Percentiles rank a stretch among this genome's conserved stretches.
These are phyloP conservation scores for Herpetomonas tarakana DNA, from an alignment of 208 protist species.

Conservation along the genomic window DNA sequence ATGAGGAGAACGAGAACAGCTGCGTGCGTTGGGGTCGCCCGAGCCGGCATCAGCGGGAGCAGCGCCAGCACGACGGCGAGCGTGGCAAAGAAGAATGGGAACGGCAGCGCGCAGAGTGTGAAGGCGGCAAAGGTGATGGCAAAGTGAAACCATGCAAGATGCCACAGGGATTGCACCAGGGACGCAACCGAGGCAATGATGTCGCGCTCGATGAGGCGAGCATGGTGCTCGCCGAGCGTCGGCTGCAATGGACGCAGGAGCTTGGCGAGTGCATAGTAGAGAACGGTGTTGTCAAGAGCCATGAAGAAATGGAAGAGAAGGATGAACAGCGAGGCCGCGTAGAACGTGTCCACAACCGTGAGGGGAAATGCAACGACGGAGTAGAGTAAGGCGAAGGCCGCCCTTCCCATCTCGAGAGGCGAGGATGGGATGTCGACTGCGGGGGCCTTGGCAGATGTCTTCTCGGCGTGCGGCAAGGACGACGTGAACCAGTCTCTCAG, in stretches of 20 bases:
- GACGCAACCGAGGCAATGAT: conserved; percentile 61
- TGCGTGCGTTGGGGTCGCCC: neutral
- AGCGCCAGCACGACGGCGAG: conserved; percentile 46
- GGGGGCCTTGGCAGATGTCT: too few species aligned
- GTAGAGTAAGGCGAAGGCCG: conserved; percentile 14
- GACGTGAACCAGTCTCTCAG: too few species aligned
- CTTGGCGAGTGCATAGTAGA: conserved; percentile 71
- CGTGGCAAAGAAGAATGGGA: conserved; percentile 45
- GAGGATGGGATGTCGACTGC: too few species aligned
- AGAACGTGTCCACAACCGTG: conserved; percentile 55
- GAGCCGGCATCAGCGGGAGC: conserved; percentile 52
- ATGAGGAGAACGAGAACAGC: conserved; percentile 7
- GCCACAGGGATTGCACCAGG: conserved; percentile 71
- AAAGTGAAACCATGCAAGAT: conserved; percentile 77
- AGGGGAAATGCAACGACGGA: conserved; percentile 35
- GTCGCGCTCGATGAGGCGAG: conserved; percentile 59
- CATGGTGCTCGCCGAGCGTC: conserved; percentile 39
- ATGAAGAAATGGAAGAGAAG: conserved; percentile 57
- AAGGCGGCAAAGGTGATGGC: conserved; percentile 58
- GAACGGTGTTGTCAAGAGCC: conserved; percentile 63
- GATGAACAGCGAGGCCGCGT: conserved; percentile 57
- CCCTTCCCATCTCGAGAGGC: too few species aligned
- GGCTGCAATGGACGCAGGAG: conserved; percentile 47
- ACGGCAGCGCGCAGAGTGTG: conserved; percentile 32
- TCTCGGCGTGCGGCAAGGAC: neutral